Evolutionary conservation across 116 monocot genomes (phyloP).

Genomic region (Thalassia testudinum): DNA sequence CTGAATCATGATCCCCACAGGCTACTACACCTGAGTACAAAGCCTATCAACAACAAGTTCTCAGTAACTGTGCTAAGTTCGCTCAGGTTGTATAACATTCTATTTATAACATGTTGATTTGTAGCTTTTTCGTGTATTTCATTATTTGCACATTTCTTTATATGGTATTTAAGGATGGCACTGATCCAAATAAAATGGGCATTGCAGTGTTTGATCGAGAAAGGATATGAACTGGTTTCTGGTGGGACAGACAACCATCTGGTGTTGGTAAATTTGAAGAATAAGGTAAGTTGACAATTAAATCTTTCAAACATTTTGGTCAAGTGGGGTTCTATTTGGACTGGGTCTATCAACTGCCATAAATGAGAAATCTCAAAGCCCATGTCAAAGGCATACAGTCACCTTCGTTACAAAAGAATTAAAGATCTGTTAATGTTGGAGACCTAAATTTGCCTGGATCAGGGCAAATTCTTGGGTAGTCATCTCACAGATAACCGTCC

Average conservation of each 20-base stretch:
- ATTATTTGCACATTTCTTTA: neutral
- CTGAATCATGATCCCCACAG: slow-evolving; percentile 15
- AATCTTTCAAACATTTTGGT: too few species aligned
- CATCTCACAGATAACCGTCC: too few species aligned
- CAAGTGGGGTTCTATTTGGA: too few species aligned
- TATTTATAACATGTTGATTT: neutral
- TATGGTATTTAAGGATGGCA: slow-evolving; percentile 9
- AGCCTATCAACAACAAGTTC: slow-evolving; percentile 95
- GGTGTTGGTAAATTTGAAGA: slow-evolving; percentile 89
- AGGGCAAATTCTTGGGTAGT: too few species aligned
- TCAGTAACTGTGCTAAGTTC: slow-evolving; percentile 84
- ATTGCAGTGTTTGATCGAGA: slow-evolving; percentile 44
- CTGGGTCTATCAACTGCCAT: too few species aligned
- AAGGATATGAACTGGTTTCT: slow-evolving; percentile 92
- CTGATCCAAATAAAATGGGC: too few species aligned
- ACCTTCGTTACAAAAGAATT: too few species aligned
- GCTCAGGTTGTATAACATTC: slow-evolving; percentile 44
- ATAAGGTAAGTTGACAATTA: slow-evolving; percentile 30
- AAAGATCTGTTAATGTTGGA: too few species aligned
- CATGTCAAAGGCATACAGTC: too few species aligned
- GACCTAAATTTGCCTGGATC: too few species aligned
- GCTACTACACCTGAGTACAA: slow-evolving; percentile 82
- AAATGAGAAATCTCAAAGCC: too few species aligned
- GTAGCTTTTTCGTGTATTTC: neutral
- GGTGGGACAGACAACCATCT: slow-evolving; percentile 98